Conservation (phyloP, 2,329 filamentous ascomycete species). For the Pseudocercospora eumusae region DNA sequence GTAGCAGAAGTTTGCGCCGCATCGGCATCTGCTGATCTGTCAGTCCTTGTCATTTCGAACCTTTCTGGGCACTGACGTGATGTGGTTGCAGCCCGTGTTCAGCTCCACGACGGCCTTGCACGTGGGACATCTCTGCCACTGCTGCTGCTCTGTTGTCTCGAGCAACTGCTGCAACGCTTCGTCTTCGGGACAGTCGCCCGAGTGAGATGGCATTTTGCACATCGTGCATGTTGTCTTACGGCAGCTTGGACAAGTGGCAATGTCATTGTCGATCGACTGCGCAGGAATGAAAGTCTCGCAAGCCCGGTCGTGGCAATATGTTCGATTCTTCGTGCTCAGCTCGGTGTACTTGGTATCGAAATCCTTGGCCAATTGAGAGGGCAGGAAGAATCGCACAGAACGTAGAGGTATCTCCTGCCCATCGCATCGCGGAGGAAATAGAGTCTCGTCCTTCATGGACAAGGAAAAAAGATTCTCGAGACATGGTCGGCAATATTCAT, state of each 20-base stretch:
- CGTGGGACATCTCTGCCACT: slow-evolving; percentile 55
- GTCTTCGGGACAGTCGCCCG: slow-evolving; percentile 54
- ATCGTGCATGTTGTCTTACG: slow-evolving; percentile 48
- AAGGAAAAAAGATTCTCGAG: slow-evolving; percentile 49
- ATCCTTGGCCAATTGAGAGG: slow-evolving; percentile 36
- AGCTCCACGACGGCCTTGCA: slow-evolving; percentile 56
- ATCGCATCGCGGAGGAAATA: slow-evolving; percentile 61
- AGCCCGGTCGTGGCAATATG: slow-evolving; percentile 51
- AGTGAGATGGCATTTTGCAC: slow-evolving; percentile 55
- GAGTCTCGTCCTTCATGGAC: slow-evolving; percentile 51
- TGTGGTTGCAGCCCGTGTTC: slow-evolving; percentile 57
- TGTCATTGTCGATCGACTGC: slow-evolving; percentile 35
- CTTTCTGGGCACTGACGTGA: slow-evolving; percentile 50
- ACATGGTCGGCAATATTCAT: slow-evolving; percentile 57
- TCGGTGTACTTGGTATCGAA: slow-evolving; percentile 54
- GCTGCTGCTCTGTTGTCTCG: slow-evolving; percentile 44
- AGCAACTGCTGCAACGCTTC: slow-evolving; percentile 45
- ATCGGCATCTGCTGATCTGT: slow-evolving; percentile 31
- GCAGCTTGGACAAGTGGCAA: slow-evolving; percentile 51
- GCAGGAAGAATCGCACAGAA: slow-evolving; percentile 42
- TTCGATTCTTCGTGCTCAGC: slow-evolving; percentile 50
- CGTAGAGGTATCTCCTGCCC: slow-evolving; percentile 45
- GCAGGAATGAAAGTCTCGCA: slow-evolving; percentile 54
- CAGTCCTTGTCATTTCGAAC: slow-evolving; percentile 37
- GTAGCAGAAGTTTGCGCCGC: slow-evolving; percentile 38